Evolutionary conservation across 2,329 filamentous ascomycete genomes (phyloP).

Genomic region (Dissoconium aciculare): DNA sequence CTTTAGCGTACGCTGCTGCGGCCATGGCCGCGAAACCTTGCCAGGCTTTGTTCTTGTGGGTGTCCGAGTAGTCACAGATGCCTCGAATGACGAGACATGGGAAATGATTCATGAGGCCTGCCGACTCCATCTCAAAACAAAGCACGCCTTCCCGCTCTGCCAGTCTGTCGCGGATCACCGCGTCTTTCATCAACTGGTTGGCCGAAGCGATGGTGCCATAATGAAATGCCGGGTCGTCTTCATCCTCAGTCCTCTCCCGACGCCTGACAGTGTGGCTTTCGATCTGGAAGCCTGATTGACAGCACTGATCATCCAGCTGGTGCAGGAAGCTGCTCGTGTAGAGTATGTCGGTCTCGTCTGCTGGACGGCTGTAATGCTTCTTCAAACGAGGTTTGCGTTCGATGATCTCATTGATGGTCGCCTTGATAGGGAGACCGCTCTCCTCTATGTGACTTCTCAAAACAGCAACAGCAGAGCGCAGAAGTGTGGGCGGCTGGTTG

Average conservation of each 20-base stretch:
- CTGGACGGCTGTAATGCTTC: too few relatives aligned
- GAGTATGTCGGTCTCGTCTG: too few relatives aligned
- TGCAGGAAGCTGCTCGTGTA: too few relatives aligned
- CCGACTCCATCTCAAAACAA: conserved; percentile 18
- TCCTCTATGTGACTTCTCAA: too few relatives aligned
- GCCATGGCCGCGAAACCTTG: conserved; percentile 11
- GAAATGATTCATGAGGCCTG: conserved; percentile 10
- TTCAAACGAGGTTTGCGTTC: too few relatives aligned
- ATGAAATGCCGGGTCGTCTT: too few relatives aligned
- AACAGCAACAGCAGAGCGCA: conserved; percentile 2
- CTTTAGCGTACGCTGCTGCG: conserved; percentile 12
- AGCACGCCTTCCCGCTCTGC: conserved; percentile 5
- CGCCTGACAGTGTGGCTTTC: too few relatives aligned
- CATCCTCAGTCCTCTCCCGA: too few relatives aligned
- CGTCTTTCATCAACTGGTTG: conserved; percentile 15
- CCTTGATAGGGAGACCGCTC: too few relatives aligned
- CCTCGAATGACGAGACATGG: conserved; percentile 13
- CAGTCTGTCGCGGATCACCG: conserved; percentile 6
- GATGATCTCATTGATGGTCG: too few relatives aligned
- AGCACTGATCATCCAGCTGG: too few relatives aligned
- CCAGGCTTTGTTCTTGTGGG: conserved; percentile 15
- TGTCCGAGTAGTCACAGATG: conserved; percentile 14
- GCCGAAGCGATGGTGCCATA: conserved; percentile 17
- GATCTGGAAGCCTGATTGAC: too few relatives aligned
- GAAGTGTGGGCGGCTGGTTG: background rate